Base-by-base conservation (phyloP, 257 asterid genomes). In the Anisodus tanguticus region DNA sequence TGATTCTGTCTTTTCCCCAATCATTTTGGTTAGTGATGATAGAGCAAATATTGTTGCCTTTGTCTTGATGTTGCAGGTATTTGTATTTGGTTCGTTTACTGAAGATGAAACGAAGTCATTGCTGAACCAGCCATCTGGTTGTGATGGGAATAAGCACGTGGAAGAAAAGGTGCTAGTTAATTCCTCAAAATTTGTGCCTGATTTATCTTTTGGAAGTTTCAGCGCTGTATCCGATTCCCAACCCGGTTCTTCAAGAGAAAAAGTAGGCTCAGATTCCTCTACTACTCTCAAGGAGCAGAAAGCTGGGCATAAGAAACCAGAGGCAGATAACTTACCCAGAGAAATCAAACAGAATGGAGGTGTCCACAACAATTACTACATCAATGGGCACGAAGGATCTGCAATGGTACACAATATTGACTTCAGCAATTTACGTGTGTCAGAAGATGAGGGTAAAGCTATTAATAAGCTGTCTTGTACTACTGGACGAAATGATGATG, bases 61-160 rank as follows among this genome's bases (percentile, higher is more conserved):
- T 84, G 8, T 79, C 79, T 87, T 74, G 59, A 7, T 69, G 74
- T 35, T 53, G 74, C 80, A 96, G 99, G 90, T 92, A 85, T 74
- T 96, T 31, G 77, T 96, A 82, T 96, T 96, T 88, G 99, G 99
- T 84, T 96, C 99, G 74, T 96, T 96, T 90, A 88, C 94, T 4
- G 98, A 91, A 92, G 95, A 92, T 72, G 99, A 95, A 91, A 90
- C 95, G 79, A 90, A 84, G 83, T 87, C 95, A 16, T 89, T 81
- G 88, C 88, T 91, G 84, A 84, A 82, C 68, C 84, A 87, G 82
- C 83, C 87, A 54, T 85, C 92, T 82, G 72, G 53, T 22, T 80
- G 51, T 80, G 54, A 85, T 66, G 72, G 72, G 77, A 85, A 31
- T n/a, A 82, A 85, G 58, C 64, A 85, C 8, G 86, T 45, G 12